These are phyloP conservation scores for Paragyromitra xinjiangensis DNA, from an alignment of 495 filamentous ascomycete species.

Conservation along the genomic window DNA sequence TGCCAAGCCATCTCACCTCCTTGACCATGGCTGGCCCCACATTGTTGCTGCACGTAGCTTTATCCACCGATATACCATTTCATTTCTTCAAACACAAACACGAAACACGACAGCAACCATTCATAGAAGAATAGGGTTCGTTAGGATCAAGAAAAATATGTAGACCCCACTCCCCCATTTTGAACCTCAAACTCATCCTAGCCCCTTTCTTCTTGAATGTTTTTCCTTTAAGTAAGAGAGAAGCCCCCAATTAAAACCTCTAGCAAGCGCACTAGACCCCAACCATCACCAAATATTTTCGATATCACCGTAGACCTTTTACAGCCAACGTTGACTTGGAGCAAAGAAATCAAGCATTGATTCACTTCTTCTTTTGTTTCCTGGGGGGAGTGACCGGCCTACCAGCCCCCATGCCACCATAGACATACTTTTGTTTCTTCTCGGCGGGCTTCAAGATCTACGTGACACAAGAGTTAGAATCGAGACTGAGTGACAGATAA, in stretches of 20 bases:
- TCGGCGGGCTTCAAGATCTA: slow-evolving; percentile 99
- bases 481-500: slow-evolving; percentile 24
- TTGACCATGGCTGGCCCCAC: slow-evolving; percentile 39
- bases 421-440: slow-evolving; percentile 99
- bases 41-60: slow-evolving; percentile 54
- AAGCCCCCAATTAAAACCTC: slow-evolving; percentile 56
- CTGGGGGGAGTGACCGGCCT: slow-evolving; percentile 88
- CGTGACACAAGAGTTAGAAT: slow-evolving; percentile 40
- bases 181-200: slow-evolving; percentile 54
- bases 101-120: slow-evolving; percentile 56
- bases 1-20: slow-evolving; percentile 45
- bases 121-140: slow-evolving; percentile 53
- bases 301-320: slow-evolving; percentile 48
- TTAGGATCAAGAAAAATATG: slow-evolving; percentile 55
- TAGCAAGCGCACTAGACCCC: slow-evolving; percentile 55
- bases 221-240: slow-evolving; percentile 56
- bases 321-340: slow-evolving; percentile 48
- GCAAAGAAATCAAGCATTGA: slow-evolving; percentile 58
- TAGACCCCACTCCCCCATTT: slow-evolving; percentile 53
- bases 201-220: slow-evolving; percentile 52
- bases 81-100: slow-evolving; percentile 56
- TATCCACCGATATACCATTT: slow-evolving; percentile 57
- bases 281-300: slow-evolving; percentile 51
- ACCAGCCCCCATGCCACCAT: slow-evolving; percentile 85
- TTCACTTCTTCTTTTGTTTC: slow-evolving; percentile 88